Conservation (phyloP, 345 rosid genomes). For the Eutrema yunnanense region DNA sequence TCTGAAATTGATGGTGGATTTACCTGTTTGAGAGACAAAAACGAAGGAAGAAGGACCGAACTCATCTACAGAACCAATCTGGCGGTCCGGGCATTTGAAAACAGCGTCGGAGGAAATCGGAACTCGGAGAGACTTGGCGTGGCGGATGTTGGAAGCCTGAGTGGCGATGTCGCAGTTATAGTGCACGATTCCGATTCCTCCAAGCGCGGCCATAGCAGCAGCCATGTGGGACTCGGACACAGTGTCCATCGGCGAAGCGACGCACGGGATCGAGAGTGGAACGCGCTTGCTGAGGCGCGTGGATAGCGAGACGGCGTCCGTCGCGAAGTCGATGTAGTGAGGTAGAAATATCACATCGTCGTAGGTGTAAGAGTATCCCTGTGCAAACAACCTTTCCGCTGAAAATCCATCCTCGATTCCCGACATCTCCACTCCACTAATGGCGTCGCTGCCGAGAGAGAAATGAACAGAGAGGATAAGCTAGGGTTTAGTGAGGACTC, state of each 20-base stretch:
- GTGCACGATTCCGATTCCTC: conserved; percentile 74
- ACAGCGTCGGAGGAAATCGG: conserved; percentile 54
- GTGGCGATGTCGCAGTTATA: conserved; percentile 48
- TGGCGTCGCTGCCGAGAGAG: conserved; percentile 11
- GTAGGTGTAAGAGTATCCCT: conserved; percentile 84
- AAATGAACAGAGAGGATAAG: not conserved
- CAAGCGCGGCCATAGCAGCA: conserved; percentile 80
- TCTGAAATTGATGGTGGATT: not conserved
- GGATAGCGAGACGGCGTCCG: conserved; percentile 68
- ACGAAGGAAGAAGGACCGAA: conserved; percentile 37
- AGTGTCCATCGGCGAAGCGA: conserved; percentile 95
- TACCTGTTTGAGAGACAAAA: conserved; percentile 33
- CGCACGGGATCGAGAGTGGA: conserved; percentile 74
- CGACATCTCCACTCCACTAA: conserved; percentile 3
- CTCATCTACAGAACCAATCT: conserved; percentile 28
- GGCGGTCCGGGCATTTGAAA: conserved; percentile 36
- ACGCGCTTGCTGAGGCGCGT: conserved; percentile 67
- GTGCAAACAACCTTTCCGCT: conserved; percentile 52
- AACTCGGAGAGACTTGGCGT: conserved; percentile 59
- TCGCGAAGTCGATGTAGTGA: conserved; percentile 80
- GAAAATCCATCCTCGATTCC: conserved; percentile 66
- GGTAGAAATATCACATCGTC: conserved; percentile 91
- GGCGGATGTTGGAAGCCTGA: conserved; percentile 57
- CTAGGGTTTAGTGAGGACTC: conserved; percentile 26
- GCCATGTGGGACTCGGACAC: conserved; percentile 89